Conservation (phyloP, 805 yeast genomes). For the Starmerella asiatica region DNA sequence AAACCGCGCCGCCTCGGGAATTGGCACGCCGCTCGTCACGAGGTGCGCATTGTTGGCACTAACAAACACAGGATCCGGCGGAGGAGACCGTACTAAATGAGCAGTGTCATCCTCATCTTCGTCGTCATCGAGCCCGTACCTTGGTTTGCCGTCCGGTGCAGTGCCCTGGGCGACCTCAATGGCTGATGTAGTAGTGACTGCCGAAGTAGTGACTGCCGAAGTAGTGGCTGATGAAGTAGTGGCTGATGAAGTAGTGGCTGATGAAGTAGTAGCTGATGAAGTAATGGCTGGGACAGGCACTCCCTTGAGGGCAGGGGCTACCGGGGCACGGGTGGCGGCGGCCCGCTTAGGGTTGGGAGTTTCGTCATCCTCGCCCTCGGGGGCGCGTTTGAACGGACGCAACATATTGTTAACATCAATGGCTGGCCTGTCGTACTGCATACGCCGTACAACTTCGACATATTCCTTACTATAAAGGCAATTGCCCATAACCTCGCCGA, state of each 20-base stretch:
- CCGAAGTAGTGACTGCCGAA: no score
- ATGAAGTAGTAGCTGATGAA: no score
- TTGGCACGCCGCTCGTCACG: slow-evolving; percentile 5
- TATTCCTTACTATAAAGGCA: slow-evolving; percentile 29
- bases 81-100: slow-evolving; percentile 1
- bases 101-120: slow-evolving; percentile 2
- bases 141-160: no score
- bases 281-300: no score
- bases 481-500: slow-evolving; percentile 61
- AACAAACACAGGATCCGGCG: slow-evolving; percentile 12
- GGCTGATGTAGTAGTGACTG: no score
- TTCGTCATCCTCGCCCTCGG: background rate
- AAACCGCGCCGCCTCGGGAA: slow-evolving; percentile 9
- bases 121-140: slow-evolving; percentile 1
- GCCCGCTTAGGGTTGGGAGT: background rate
- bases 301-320: no score
- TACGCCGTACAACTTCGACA: slow-evolving; percentile 35
- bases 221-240: no score
- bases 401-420: slow-evolving; percentile 18
- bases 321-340: no score
- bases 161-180: no score
- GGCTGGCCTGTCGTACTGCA: slow-evolving; percentile 18
- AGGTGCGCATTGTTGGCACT: slow-evolving; percentile 13
- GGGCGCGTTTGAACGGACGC: slow-evolving; percentile 13
- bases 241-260: no score